Evolutionary conservation across 805 yeast species (phyloP).

Genomic region (Metschnikowia chrysomelidarum): DNA sequence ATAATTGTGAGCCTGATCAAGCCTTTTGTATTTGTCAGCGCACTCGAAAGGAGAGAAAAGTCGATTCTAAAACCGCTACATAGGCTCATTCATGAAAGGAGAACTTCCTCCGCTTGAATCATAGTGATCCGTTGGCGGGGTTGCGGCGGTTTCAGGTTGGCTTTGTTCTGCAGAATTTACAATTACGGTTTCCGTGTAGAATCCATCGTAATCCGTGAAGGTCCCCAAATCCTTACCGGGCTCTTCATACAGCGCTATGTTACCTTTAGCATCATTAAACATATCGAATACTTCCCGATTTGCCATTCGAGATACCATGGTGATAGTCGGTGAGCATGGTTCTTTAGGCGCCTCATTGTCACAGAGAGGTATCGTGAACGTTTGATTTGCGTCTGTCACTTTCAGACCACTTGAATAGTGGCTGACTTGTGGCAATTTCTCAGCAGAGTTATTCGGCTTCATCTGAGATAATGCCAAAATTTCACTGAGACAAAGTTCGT

Average conservation of each 20-base stretch:
- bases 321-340: slow-evolving; percentile 72
- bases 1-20: too few relatives aligned
- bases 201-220: slow-evolving; percentile 41
- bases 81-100: slow-evolving; percentile 36
- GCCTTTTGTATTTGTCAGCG: too few relatives aligned
- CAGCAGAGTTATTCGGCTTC: background rate
- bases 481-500: slow-evolving; percentile 65
- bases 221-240: slow-evolving; percentile 22
- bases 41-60: too few relatives aligned
- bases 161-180: slow-evolving; percentile 6
- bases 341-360: slow-evolving; percentile 28
- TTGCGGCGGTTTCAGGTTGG: slow-evolving; percentile 6
- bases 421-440: background rate
- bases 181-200: slow-evolving; percentile 49
- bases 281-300: slow-evolving; percentile 69
- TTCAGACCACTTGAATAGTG: too few relatives aligned
- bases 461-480: slow-evolving; percentile 37
- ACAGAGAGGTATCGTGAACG: slow-evolving; percentile 46
- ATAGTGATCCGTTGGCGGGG: slow-evolving; percentile 31
- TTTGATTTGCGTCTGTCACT: slow-evolving; percentile 19
- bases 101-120: slow-evolving; percentile 38
- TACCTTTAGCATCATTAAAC: slow-evolving; percentile 58
- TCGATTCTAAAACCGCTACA: too few relatives aligned
- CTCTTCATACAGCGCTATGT: slow-evolving; percentile 31
- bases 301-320: slow-evolving; percentile 73